These are phyloP conservation scores for Paulownia fortunei DNA, from an alignment of 257 asterid species.

Conservation along the genomic window DNA sequence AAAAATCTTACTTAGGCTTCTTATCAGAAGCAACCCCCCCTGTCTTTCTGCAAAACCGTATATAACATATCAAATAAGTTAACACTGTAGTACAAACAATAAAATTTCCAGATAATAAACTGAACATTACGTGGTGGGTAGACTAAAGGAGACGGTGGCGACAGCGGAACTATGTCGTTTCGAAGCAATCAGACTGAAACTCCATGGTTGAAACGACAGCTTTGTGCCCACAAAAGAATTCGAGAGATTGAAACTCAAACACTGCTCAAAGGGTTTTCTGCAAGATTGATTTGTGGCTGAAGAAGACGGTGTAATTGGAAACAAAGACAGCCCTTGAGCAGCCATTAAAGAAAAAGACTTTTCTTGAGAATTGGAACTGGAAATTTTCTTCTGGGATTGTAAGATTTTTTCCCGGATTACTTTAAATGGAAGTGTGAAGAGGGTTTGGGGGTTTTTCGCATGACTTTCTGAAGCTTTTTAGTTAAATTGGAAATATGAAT, in stretches of 20 bases:
- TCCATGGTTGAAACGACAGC: conserved; percentile 48
- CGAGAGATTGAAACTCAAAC: conserved; percentile 39
- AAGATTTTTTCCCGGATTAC: neutral
- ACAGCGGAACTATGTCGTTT: conserved; percentile 63
- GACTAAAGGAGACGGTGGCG: conserved; percentile 69
- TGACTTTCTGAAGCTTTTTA: neutral
- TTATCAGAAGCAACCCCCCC: conserved; percentile 49
- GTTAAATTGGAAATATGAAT: conserved; percentile 22
- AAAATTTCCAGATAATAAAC: conserved; percentile 12
- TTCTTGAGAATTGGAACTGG: neutral
- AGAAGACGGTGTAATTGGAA: conserved; percentile 49
- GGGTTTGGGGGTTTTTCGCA: conserved; percentile 9
- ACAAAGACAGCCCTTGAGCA: conserved; percentile 65
- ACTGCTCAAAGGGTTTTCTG: conserved; percentile 45
- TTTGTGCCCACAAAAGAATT: conserved; percentile 55
- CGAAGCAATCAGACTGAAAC: conserved; percentile 38
- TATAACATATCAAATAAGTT: conserved; percentile 8
- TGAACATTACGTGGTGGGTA: conserved; percentile 67
- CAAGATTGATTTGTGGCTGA: conserved; percentile 42
- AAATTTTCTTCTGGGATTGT: conserved; percentile 1
- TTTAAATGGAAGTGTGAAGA: neutral
- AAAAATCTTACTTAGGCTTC: conserved; percentile 53
- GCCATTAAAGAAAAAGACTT: conserved; percentile 59
- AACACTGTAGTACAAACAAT: neutral
- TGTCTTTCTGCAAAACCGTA: conserved; percentile 52